Evolutionary conservation across 495 filamentous ascomycete species (phyloP), one percentile per base, ranked within the genome.

Genomic region (Talaromyces thailandensis): DNA sequence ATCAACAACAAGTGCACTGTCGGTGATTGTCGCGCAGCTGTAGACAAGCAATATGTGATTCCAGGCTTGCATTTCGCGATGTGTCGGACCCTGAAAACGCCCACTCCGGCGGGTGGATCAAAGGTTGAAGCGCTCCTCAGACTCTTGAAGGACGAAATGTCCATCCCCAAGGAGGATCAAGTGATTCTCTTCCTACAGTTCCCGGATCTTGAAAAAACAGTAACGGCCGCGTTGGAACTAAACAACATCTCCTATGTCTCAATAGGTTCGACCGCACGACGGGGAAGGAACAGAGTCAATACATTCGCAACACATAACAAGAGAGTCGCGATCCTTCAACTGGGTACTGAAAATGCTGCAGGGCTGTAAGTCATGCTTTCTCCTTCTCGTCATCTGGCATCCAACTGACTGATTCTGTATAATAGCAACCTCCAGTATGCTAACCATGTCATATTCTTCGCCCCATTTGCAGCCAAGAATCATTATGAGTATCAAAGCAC

Each of bases 361-460:
- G 91, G 91, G 29, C 70, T 82, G n/a, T n/a, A n/a, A n/a, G n/a
- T n/a, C n/a, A n/a, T n/a, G n/a, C n/a, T n/a, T n/a, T n/a, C n/a
- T n/a, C n/a, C n/a, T n/a, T n/a, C n/a, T n/a, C n/a, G n/a, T n/a
- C n/a, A n/a, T n/a, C n/a, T n/a, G n/a, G n/a, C n/a, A n/a, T n/a
- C n/a, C n/a, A n/a, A n/a, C n/a, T n/a, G n/a, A n/a, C n/a, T n/a
- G n/a, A n/a, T n/a, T n/a, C n/a, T n/a, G n/a, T n/a, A n/a, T n/a
- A n/a, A n/a, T n/a, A n/a, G n/a, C 21, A 95, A 95, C 67, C 74
- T 94, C 2, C 85, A 86, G 55, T 80, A 81, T 43, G 89, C 90
- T 0, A 92, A 90, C 61, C 91, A 94, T 64, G 76, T 93, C 32
- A 81, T 95, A 56, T 93, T 96, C 69, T 71, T 88, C 11, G 81